Percentiles rank a stretch among this genome's conserved stretches.
These are phyloP conservation scores for Lathyrus oleraceus DNA, from an alignment of 306 rosid genomes.

Conservation along the genomic window DNA sequence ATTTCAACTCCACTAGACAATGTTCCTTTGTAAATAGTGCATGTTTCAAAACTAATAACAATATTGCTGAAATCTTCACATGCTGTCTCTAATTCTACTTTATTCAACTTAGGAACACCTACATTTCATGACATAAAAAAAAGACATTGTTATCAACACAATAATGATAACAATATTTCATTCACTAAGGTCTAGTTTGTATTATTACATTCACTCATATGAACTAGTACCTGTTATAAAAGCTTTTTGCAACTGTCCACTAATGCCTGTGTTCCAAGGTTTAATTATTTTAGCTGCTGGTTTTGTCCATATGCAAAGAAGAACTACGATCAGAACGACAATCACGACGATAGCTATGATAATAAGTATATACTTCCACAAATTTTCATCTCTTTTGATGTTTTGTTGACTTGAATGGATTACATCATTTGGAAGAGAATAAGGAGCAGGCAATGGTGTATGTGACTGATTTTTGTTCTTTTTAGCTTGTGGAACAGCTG, in stretches of 20 bases:
- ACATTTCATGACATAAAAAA: constrained; percentile 31
- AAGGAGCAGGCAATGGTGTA: constrained; percentile 32
- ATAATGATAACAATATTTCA: constrained; percentile 2
- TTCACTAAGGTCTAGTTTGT: not conserved
- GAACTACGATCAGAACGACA: constrained; percentile 42
- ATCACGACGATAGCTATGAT: constrained; percentile 43
- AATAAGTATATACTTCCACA: constrained; percentile 55
- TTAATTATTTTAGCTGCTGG: constrained; percentile 63
- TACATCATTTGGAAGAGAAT: constrained; percentile 25
- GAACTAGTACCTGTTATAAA: constrained; percentile 75
- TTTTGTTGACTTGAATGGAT: constrained; percentile 30
- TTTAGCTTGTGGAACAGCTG: constrained; percentile 56
- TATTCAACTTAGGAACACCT: constrained; percentile 93
- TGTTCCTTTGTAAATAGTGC: constrained; percentile 83
- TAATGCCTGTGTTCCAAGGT: constrained; percentile 95
- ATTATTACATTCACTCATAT: not conserved
- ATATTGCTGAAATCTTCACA: constrained; percentile 98
- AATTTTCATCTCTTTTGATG: constrained; percentile 18
- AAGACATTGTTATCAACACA: constrained; percentile 7
- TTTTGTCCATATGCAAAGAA: constrained; percentile 62
- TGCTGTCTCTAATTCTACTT: constrained; percentile 76
- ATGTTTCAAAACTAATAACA: constrained; percentile 43
- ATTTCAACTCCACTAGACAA: constrained; percentile 92
- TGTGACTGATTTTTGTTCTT: constrained; percentile 42
- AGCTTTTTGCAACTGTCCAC: constrained; percentile 94